Conservation (phyloP, 2,329 filamentous ascomycete genomes). For the Daldinia sp. region DNA sequence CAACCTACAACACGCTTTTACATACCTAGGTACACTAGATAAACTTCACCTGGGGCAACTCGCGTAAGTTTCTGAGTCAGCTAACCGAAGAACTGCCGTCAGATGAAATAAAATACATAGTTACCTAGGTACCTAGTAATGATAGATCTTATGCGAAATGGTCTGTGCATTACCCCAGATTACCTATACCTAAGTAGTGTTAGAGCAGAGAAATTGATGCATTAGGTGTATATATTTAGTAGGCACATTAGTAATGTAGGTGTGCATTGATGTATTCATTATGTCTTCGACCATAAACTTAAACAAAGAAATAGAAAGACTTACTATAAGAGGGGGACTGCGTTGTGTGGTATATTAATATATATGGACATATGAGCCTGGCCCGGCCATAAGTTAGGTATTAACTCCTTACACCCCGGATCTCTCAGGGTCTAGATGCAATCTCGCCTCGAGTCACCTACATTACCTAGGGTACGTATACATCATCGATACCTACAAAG, state of each 20-base stretch:
- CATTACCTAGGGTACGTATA: neutral
- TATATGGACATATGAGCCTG: neutral
- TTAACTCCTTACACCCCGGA: neutral
- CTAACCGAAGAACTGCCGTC: neutral
- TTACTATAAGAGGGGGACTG: neutral
- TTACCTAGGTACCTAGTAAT: no score
- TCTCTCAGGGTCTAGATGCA: constrained; percentile 1
- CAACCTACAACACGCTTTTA: neutral
- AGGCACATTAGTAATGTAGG: neutral
- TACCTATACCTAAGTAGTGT: neutral
- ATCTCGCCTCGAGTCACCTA: neutral
- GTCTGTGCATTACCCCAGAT: neutral
- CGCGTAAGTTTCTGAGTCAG: neutral
- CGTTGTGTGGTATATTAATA: neutral
- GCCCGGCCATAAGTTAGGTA: neutral
- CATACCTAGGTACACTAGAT: no score
- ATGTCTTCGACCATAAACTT: neutral
- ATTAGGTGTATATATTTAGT: neutral
- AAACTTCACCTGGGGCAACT: neutral
- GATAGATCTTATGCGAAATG: neutral
- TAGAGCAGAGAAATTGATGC: neutral
- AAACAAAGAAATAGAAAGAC: neutral
- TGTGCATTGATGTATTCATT: neutral
- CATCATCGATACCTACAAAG: no score
- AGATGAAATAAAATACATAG: neutral